Percentiles rank a stretch among this genome's conserved stretches.
These are phyloP conservation scores for Spinellus fusiger DNA, from an alignment of 192 early-diverging fungal species.

Conservation along the genomic window DNA sequence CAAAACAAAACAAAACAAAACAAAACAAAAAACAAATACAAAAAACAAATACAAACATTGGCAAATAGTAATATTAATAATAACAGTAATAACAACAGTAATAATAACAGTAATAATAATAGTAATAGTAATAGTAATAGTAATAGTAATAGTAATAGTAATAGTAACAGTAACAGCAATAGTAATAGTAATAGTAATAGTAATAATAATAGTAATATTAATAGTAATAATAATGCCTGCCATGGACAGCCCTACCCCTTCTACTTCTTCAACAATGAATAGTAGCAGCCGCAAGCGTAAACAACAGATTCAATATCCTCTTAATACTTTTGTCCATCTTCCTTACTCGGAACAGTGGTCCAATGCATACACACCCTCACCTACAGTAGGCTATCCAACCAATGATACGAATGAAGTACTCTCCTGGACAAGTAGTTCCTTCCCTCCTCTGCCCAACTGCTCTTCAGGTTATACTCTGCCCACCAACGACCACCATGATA, in stretches of 20 bases:
- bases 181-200: background rate
- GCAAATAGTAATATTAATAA: background rate
- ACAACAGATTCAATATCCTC: slow-evolving; percentile 14
- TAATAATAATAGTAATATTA: background rate
- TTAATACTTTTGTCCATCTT: background rate
- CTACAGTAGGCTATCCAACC: no score
- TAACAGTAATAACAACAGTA: background rate
- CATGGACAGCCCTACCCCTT: background rate
- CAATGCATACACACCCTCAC: no score
- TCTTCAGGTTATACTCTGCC: no score
- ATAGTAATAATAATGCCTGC: background rate
- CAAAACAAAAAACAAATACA: background rate
- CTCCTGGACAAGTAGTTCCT: no score
- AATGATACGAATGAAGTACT: no score
- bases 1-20: background rate
- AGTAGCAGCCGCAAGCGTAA: slow-evolving; percentile 12
- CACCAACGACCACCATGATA: no score
- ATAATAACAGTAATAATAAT: background rate
- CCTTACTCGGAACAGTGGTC: no score
- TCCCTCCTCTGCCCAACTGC: no score
- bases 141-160: background rate
- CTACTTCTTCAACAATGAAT: background rate
- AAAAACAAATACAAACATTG: background rate
- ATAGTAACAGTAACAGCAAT: background rate
- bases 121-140: background rate